These are phyloP conservation scores for Setaria viridis DNA, from an alignment of 202 grass and related monocot species.

Conservation along the genomic window DNA sequence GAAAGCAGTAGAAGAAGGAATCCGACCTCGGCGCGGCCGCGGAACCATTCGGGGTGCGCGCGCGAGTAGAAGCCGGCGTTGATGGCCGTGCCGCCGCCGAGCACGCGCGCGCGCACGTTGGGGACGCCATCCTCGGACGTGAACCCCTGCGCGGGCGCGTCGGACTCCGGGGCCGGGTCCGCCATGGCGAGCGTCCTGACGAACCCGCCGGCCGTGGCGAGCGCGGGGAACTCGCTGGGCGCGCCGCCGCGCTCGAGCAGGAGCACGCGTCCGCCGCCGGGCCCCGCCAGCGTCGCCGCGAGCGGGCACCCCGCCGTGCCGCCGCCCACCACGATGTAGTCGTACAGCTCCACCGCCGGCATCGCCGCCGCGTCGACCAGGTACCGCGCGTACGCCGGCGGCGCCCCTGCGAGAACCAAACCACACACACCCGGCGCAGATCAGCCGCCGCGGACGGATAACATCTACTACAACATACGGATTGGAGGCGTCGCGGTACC, in stretches of 20 bases:
- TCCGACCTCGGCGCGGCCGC: slow-evolving; percentile 37
- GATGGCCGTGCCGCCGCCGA: slow-evolving; percentile 77
- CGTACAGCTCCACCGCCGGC: slow-evolving; percentile 66
- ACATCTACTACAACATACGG: too few relatives aligned
- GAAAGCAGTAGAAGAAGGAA: not conserved
- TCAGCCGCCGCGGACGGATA: not conserved
- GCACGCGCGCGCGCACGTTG: slow-evolving; percentile 71
- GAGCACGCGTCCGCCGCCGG: slow-evolving; percentile 59
- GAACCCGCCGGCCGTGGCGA: slow-evolving; percentile 65
- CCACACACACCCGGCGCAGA: too few relatives aligned
- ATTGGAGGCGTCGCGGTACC: not conserved
- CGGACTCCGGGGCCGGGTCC: slow-evolving; percentile 53
- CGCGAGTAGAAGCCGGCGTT: slow-evolving; percentile 89
- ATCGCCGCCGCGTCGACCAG: slow-evolving; percentile 60
- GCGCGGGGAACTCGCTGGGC: slow-evolving; percentile 66
- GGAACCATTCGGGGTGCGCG: slow-evolving; percentile 66
- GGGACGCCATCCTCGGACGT: slow-evolving; percentile 77
- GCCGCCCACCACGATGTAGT: slow-evolving; percentile 89
- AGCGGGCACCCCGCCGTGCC: slow-evolving; percentile 81
- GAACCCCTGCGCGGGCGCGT: slow-evolving; percentile 71
- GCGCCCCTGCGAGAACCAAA: slow-evolving; percentile 28
- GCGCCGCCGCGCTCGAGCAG: slow-evolving; percentile 78
- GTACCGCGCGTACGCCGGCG: slow-evolving; percentile 61
- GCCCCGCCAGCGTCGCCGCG: slow-evolving; percentile 62
- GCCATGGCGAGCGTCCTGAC: slow-evolving; percentile 68